phyloP scores from a whole-genome alignment of 2,329 filamentous ascomycete genomes.

The Penicillium sp. region DNA sequence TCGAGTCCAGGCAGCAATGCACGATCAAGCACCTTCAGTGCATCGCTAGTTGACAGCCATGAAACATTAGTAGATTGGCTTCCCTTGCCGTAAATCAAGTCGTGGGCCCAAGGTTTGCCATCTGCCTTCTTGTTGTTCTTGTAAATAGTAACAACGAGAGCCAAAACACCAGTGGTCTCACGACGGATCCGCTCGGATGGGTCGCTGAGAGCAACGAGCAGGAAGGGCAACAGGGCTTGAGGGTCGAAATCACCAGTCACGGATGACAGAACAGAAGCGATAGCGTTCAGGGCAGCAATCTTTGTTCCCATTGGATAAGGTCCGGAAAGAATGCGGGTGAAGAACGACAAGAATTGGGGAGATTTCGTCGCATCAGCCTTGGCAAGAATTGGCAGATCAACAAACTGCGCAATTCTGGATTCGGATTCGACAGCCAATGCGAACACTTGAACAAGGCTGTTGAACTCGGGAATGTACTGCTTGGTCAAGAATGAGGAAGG shows the following conservation, averaged over 20 bases:
- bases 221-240: slow-evolving; percentile 81
- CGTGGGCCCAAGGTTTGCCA: slow-evolving; percentile 58
- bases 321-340: slow-evolving; percentile 72
- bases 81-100: slow-evolving; percentile 63
- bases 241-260: slow-evolving; percentile 61
- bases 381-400: slow-evolving; percentile 38
- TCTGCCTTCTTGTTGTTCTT: slow-evolving; percentile 46
- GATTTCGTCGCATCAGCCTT: slow-evolving; percentile 53
- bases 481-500: slow-evolving; percentile 40
- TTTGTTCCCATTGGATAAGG: slow-evolving; percentile 69
- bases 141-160: slow-evolving; percentile 56
- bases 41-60: slow-evolving; percentile 60
- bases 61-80: slow-evolving; percentile 50
- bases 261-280: slow-evolving; percentile 57
- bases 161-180: slow-evolving; percentile 68
- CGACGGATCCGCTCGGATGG: slow-evolving; percentile 73
- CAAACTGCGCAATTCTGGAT: slow-evolving; percentile 35
- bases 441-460: slow-evolving; percentile 41
- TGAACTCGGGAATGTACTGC: slow-evolving; percentile 35
- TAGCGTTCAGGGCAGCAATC: slow-evolving; percentile 66
- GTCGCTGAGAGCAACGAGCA: slow-evolving; percentile 73
- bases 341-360: slow-evolving; percentile 72
- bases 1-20: slow-evolving; percentile 75
- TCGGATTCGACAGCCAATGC: slow-evolving; percentile 33
- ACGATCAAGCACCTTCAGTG: slow-evolving; percentile 62